Conservation (phyloP, 352 stramenopile genomes). For the Globisporangium orthogonon region DNA sequence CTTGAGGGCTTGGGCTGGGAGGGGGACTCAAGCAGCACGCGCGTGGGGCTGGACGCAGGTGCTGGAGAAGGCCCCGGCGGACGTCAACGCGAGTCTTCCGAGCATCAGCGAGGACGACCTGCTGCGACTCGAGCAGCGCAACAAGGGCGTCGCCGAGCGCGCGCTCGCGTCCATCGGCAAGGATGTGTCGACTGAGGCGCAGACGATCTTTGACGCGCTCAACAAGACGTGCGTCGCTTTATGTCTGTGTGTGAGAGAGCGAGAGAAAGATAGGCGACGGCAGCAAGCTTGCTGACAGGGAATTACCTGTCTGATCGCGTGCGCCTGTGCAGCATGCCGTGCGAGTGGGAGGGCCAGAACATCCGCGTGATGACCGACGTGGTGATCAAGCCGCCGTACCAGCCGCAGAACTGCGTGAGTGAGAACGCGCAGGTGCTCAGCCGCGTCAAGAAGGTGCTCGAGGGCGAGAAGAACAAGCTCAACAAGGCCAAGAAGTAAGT, state of each 20-base stretch:
- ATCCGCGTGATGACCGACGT: conserved; percentile 86
- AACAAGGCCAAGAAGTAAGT: conserved; percentile 45
- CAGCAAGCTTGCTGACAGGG: no score
- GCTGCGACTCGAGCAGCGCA: conserved; percentile 66
- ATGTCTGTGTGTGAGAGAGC: no score
- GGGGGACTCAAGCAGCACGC: neutral
- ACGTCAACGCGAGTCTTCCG: conserved; percentile 38
- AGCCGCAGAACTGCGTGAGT: conserved; percentile 72
- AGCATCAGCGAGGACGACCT: conserved; percentile 65
- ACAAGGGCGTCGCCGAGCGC: conserved; percentile 59
- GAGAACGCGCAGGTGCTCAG: conserved; percentile 65
- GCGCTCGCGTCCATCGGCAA: conserved; percentile 79
- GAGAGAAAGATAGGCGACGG: neutral
- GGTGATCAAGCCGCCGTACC: conserved; percentile 79
- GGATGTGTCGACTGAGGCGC: conserved; percentile 56
- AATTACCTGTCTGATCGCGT: neutral
- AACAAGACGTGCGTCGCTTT: conserved; percentile 74
- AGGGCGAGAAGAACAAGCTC: conserved; percentile 72
- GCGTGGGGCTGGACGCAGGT: conserved; percentile 17
- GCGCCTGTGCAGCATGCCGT: conserved; percentile 57
- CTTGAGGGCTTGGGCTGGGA: neutral
- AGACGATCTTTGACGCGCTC: conserved; percentile 82
- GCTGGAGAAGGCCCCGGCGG: conserved; percentile 37
- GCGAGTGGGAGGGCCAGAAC: conserved; percentile 73
- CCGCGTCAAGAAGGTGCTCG: conserved; percentile 82